A percentile compares a stretch with the other conserved stretches of the same genome.
Conservation (phyloP, 2,329 filamentous ascomycete genomes). For the Colletotrichum musae region DNA sequence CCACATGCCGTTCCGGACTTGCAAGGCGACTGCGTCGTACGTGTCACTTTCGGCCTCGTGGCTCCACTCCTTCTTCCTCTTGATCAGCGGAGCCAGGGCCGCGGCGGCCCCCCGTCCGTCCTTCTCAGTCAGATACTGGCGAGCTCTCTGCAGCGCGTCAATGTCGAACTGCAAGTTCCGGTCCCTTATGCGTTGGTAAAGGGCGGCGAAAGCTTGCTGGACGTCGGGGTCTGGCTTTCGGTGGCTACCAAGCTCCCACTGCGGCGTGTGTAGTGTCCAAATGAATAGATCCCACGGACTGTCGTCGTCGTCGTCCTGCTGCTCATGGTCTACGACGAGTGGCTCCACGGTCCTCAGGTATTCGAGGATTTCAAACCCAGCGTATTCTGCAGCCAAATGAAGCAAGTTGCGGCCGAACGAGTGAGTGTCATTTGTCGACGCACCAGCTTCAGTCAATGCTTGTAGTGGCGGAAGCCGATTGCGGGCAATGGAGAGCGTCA, state of each 20-base stretch:
- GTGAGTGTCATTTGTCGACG: accelerated
- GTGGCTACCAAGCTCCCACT: accelerated
- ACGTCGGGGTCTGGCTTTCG: background rate
- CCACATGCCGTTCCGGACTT: conserved; percentile 25
- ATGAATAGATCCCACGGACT: conserved; percentile 3
- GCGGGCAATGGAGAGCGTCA: accelerated
- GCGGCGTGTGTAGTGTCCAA: accelerated
- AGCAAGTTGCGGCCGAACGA: accelerated
- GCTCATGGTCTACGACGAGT: accelerated
- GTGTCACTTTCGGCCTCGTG: background rate
- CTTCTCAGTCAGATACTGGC: background rate
- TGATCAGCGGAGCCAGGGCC: background rate
- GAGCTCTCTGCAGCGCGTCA: background rate
- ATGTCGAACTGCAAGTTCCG: conserved; percentile 7
- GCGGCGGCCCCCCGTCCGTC: background rate
- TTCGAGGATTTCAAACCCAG: accelerated
- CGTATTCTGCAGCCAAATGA: accelerated
- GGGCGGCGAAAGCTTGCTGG: accelerated
- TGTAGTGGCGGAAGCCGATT: accelerated
- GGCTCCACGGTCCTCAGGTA: background rate
- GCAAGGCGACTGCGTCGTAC: conserved; percentile 19
- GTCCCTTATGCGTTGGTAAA: background rate
- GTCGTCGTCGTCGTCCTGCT: accelerated
- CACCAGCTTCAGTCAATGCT: background rate
- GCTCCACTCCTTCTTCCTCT: conserved; percentile 9